A percentile compares a stretch with the other conserved stretches of the same genome.
These are phyloP conservation scores for Oenanthe javanica DNA, from an alignment of 140 eudicot species.

Conservation along the genomic window DNA sequence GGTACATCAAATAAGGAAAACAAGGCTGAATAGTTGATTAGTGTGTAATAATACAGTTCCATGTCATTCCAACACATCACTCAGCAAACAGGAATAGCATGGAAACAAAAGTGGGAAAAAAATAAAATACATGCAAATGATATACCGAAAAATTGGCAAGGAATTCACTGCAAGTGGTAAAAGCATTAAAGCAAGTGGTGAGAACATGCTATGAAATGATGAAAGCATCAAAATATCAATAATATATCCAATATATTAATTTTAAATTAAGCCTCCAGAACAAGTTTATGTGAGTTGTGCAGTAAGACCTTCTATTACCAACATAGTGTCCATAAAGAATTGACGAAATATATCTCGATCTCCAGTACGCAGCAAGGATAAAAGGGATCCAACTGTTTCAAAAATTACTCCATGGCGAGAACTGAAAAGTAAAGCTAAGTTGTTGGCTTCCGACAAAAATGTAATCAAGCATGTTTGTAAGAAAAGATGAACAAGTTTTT, in stretches of 20 bases:
- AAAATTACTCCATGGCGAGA: constrained; percentile 64
- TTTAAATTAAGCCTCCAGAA: not conserved
- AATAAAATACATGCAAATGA: not conserved
- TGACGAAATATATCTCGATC: constrained; percentile 86
- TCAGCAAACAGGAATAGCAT: not conserved
- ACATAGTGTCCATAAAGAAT: constrained; percentile 66
- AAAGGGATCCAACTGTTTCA: constrained; percentile 72
- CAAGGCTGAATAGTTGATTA: not conserved
- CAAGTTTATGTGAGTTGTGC: constrained; percentile 1
- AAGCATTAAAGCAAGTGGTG: not conserved
- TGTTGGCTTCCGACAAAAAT: constrained; percentile 10
- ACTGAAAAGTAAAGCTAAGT: constrained; percentile 31
- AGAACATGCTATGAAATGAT: not conserved
- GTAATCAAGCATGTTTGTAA: constrained; percentile 2
- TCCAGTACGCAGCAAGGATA: constrained; percentile 80
- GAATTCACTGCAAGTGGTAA: not conserved
- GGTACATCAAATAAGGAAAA: not conserved
- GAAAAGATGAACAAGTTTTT: not conserved
- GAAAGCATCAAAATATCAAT: not conserved
- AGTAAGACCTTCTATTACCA: constrained; percentile 55
- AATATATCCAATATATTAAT: not conserved
- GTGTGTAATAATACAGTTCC: not conserved
- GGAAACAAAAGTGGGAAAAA: not conserved
- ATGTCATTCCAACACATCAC: not conserved
- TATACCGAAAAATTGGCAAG: not conserved